A percentile compares a stretch with the other conserved stretches of the same genome.
Evolutionary conservation across 495 filamentous ascomycete genomes (phyloP).

Genomic region (Echria macrotheca): DNA sequence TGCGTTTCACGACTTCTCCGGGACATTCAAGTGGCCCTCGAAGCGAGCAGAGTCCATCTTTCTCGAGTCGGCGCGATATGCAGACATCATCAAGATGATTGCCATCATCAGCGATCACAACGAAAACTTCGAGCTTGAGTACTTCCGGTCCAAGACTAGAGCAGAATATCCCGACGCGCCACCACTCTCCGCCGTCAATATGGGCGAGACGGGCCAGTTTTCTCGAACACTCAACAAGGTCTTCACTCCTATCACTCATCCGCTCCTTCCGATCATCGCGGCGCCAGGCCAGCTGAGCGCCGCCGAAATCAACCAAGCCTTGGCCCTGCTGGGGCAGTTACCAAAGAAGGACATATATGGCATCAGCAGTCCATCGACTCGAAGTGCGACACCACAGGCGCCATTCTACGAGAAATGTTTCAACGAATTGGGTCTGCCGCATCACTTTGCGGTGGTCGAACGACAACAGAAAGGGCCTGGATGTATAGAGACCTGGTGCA

Average conservation of each 20-base stretch:
- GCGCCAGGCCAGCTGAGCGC: conserved; percentile 79
- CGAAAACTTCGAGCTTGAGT: conserved; percentile 82
- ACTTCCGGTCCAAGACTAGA: conserved; percentile 74
- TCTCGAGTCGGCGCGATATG: conserved; percentile 62
- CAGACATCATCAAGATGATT: conserved; percentile 86
- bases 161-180: conserved; percentile 56
- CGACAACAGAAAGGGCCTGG: conserved; percentile 57
- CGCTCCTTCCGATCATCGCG: conserved; percentile 74
- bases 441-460: conserved; percentile 71
- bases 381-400: conserved; percentile 62
- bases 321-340: conserved; percentile 72
- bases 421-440: conserved; percentile 79
- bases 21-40: conserved; percentile 75
- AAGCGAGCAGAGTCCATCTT: conserved; percentile 63
- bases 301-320: conserved; percentile 73
- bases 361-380: conserved; percentile 58
- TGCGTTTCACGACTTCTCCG: conserved; percentile 81
- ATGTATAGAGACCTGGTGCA: conserved; percentile 55
- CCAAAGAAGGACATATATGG: conserved; percentile 75
- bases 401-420: conserved; percentile 86
- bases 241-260: conserved; percentile 82
- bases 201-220: conserved; percentile 77
- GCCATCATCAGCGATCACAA: conserved; percentile 69
- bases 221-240: conserved; percentile 75
- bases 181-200: conserved; percentile 76